A percentile compares a stretch with the other conserved stretches of the same genome.
Conservation (phyloP, 805 yeast species). For the Starmerella apis region DNA sequence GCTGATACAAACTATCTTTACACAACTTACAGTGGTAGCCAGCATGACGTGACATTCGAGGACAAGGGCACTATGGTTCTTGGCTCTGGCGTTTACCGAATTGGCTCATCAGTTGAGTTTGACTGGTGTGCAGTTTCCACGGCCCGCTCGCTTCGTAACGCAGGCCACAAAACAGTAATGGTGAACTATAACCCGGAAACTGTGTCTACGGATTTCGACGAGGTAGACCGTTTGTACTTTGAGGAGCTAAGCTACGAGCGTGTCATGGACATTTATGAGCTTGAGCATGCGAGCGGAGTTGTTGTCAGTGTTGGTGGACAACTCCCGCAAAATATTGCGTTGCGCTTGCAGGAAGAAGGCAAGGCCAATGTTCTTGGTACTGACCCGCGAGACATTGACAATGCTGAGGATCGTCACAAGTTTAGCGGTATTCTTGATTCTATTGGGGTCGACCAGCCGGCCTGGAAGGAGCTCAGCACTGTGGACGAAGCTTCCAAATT, state of each 20-base stretch:
- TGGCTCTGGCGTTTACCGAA: constrained; percentile 98
- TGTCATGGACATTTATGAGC: constrained; percentile 92
- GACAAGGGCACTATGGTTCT: constrained; percentile 89
- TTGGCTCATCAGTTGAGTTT: constrained; percentile 96
- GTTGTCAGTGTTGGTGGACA: constrained; percentile 97
- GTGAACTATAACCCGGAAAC: constrained; percentile 97
- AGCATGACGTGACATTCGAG: constrained; percentile 71
- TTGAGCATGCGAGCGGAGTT: constrained; percentile 81
- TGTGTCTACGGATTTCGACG: constrained; percentile 95
- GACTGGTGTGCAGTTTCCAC: constrained; percentile 99
- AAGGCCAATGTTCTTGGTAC: constrained; percentile 82
- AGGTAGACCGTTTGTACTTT: constrained; percentile 92
- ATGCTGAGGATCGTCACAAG: constrained; percentile 97
- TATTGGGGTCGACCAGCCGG: constrained; percentile 90
- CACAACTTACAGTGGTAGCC: constrained; percentile 88
- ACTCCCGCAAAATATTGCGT: constrained; percentile 93
- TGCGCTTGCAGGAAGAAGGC: constrained; percentile 57
- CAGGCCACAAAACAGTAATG: constrained; percentile 87
- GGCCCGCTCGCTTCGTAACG: constrained; percentile 81
- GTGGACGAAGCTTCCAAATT: constrained; percentile 73
- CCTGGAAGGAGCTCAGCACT: constrained; percentile 91
- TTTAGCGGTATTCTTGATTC: constrained; percentile 89
- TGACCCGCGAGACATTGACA: constrained; percentile 86
- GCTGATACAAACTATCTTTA: constrained; percentile 92
- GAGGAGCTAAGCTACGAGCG: constrained; percentile 93